phyloP scores from a whole-genome alignment of 2,329 filamentous ascomycete species.

The Colletotrichum lupini region DNA sequence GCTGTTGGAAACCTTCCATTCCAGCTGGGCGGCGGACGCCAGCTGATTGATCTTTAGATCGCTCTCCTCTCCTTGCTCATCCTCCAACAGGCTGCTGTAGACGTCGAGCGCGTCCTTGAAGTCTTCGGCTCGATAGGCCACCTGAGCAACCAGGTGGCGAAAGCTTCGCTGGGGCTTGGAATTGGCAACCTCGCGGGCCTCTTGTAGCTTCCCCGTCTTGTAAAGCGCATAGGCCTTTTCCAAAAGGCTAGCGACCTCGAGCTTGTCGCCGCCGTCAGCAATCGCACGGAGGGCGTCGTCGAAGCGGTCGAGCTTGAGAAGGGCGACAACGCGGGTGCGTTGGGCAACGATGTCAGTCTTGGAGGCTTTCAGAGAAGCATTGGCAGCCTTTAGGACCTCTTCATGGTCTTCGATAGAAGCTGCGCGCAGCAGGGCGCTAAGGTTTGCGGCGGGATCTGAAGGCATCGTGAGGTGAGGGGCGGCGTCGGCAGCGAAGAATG shows the following conservation, averaged over 20 bases:
- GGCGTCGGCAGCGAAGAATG: not conserved
- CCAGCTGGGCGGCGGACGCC: constrained; percentile 77
- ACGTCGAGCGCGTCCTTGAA: constrained; percentile 74
- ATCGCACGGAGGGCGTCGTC: constrained; percentile 79
- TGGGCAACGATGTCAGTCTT: constrained; percentile 70
- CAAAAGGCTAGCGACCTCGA: constrained; percentile 71
- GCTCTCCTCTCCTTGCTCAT: constrained; percentile 67
- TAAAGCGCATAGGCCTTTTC: constrained; percentile 88
- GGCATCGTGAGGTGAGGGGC: constrained; percentile 44
- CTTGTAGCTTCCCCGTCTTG: constrained; percentile 76
- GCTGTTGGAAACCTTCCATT: constrained; percentile 71
- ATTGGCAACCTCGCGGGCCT: constrained; percentile 61
- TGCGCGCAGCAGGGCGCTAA: constrained; percentile 65
- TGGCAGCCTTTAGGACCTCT: constrained; percentile 74
- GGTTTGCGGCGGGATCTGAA: constrained; percentile 58
- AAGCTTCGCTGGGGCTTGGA: constrained; percentile 49
- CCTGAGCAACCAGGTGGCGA: constrained; percentile 70
- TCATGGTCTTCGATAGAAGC: constrained; percentile 76
- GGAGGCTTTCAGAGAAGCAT: constrained; percentile 70
- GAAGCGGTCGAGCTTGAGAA: constrained; percentile 85
- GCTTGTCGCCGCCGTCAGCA: constrained; percentile 68
- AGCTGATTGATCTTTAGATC: constrained; percentile 82
- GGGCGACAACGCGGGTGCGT: constrained; percentile 77
- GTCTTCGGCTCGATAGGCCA: constrained; percentile 79
- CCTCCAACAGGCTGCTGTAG: constrained; percentile 70